Conservation (phyloP, 108 stramenopile species). For the Nitzschia sp. region DNA sequence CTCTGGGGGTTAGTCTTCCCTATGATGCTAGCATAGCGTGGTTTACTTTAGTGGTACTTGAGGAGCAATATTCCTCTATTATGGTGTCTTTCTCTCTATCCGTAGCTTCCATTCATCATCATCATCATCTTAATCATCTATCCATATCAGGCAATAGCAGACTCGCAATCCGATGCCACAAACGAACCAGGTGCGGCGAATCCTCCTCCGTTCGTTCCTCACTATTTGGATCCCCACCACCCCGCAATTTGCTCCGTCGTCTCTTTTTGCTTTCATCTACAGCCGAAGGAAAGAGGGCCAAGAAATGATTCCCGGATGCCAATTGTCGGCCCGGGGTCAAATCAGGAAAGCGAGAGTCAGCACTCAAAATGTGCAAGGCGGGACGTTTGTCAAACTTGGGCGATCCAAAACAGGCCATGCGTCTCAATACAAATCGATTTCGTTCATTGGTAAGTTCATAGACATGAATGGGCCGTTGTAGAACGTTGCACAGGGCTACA, state of each 20-base stretch:
- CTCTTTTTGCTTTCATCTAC: not conserved
- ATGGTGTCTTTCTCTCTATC: not conserved
- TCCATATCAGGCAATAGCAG: no score
- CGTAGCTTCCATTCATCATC: no score
- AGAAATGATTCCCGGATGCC: slow-evolving; percentile 91
- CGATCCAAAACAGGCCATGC: slow-evolving; percentile 95
- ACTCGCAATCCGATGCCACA: no score
- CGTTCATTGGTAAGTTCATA: slow-evolving; percentile 65
- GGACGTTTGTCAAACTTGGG: slow-evolving; percentile 80
- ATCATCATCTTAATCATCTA: no score
- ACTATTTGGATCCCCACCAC: slow-evolving; percentile 8
- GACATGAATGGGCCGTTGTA: slow-evolving; percentile 93
- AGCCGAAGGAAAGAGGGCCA: slow-evolving; percentile 78
- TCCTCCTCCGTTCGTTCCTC: no score
- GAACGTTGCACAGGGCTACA: slow-evolving; percentile 90
- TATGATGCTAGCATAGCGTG: slow-evolving; percentile 92
- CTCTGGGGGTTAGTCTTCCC: no score
- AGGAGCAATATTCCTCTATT: no score
- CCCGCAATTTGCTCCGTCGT: slow-evolving; percentile 5
- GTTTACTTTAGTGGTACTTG: no score
- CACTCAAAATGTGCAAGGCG: slow-evolving; percentile 77
- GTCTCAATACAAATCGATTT: slow-evolving; percentile 68
- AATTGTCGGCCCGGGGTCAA: slow-evolving; percentile 69
- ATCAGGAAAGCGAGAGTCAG: slow-evolving; percentile 92
- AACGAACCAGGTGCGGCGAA: no score